These are phyloP conservation scores for Botrytis paeoniae DNA, from an alignment of 2,329 filamentous ascomycete species.

Conservation along the genomic window DNA sequence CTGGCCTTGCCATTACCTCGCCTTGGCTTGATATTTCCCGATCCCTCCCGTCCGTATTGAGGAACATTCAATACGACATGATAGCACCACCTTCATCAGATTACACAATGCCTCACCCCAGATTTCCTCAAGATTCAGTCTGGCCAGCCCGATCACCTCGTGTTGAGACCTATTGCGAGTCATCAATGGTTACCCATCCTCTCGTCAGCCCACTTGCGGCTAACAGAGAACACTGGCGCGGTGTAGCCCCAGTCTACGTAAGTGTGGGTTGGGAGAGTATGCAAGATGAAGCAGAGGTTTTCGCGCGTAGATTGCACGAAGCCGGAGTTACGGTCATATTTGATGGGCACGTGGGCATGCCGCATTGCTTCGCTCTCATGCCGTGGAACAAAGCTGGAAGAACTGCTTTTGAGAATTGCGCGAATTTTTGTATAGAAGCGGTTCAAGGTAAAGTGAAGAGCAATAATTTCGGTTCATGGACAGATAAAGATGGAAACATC, in stretches of 20 bases:
- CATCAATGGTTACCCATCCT: conserved; percentile 59
- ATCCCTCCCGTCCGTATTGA: conserved; percentile 54
- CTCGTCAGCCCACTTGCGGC: conserved; percentile 62
- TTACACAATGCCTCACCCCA: conserved; percentile 34
- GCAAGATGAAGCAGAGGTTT: conserved; percentile 61
- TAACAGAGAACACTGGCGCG: conserved; percentile 51
- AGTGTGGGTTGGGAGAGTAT: conserved; percentile 70
- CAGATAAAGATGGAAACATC: not conserved
- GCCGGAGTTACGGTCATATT: conserved; percentile 62
- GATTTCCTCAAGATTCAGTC: conserved; percentile 48
- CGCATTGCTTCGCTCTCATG: conserved; percentile 67
- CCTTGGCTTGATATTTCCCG: conserved; percentile 72
- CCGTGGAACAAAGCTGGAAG: conserved; percentile 14
- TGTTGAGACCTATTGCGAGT: conserved; percentile 52
- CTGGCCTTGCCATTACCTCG: conserved; percentile 58
- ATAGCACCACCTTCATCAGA: conserved; percentile 51
- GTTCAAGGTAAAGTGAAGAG: not conserved
- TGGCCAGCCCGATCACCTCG: conserved; percentile 59
- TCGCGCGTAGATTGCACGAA: conserved; percentile 53
- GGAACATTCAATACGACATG: conserved; percentile 60
- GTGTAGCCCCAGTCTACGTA: conserved; percentile 64
- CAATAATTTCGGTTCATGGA: conserved; percentile 2
- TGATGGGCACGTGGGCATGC: conserved; percentile 77
- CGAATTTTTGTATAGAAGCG: conserved; percentile 2
- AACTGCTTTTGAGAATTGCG: conserved; percentile 14